Base-by-base conservation (phyloP, 805 yeast species). In the Wickerhamomyces ciferrii region DNA sequence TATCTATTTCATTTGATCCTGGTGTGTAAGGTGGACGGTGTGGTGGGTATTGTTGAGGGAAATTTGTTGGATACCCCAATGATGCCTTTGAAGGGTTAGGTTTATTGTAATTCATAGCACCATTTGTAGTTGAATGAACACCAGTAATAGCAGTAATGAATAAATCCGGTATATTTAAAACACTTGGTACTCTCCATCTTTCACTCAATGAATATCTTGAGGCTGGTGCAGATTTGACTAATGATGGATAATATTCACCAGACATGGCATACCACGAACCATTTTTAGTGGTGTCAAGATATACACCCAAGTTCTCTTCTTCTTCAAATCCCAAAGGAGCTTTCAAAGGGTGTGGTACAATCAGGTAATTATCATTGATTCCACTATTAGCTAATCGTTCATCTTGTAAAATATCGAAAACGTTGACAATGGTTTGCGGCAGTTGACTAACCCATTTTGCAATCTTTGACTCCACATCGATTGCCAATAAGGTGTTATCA, bases 191-290 rank as follows among this genome's bases (percentile, higher is more conserved):
- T 50, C 78, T 66, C 75, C 78, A 75, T 36, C 69, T 61, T 38
- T 69, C 72, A 51, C 69, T 63, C 37, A 56, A 55, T 32, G 58
- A 56, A 66, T 84, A 89, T 43, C 76, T 71, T 0, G 96, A 84
- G 2, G 76, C 56, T 0, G 96, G 92, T 0, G 97, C 94, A 8
- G 88, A 78, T 46, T 80, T 78, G 9, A 92, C 89, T 42, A 92
- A 65, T 0, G 95, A 82, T 0, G 97, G 97, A 60, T 84, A 92
- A 53, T 81, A 75, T 21, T 66, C 61, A 53, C 82, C 85, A 20
- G 95, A 85, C 78, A 92, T 73, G 4, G 96, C 97, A 69, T 78
- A 87, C 96, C 96, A 91, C 1, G 84, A 73, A 4, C 84, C 83
- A 41, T 71, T 69, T 27, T 69, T 70, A 0, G 90, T 79, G 27